A percentile compares a stretch with the other conserved stretches of the same genome.
Evolutionary conservation across 169 alveolate species (phyloP).

Genomic region (Eimeria tenella): DNA sequence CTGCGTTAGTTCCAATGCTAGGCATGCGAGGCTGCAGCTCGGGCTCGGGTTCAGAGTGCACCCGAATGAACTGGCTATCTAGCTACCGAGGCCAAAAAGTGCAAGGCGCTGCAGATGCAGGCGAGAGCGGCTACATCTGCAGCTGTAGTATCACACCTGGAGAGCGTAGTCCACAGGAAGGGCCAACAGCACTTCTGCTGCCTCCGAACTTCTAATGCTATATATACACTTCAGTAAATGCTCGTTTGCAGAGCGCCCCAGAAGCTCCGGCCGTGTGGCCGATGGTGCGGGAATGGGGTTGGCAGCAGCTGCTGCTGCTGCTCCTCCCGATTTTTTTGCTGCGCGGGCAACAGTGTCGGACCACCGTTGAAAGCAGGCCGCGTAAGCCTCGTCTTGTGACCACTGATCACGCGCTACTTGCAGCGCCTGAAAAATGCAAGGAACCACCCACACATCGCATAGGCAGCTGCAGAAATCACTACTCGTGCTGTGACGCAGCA

Average conservation of each 20-base stretch:
- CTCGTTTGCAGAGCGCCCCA: slow-evolving; percentile 52
- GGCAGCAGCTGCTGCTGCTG: background rate
- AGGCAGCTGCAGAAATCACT: background rate
- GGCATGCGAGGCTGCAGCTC: background rate
- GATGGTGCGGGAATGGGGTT: slow-evolving; percentile 44
- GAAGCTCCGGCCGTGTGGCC: slow-evolving; percentile 17
- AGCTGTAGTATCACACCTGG: slow-evolving; percentile 22
- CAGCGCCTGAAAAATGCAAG: slow-evolving; percentile 11
- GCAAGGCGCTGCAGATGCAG: no score
- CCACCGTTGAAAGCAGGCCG: slow-evolving; percentile 27
- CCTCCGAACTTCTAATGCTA: background rate
- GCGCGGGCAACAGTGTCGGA: background rate
- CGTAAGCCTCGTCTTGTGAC: slow-evolving; percentile 26
- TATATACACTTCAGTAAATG: slow-evolving; percentile 53
- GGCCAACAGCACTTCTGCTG: slow-evolving; percentile 73
- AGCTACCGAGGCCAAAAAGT: background rate
- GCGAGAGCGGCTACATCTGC: background rate
- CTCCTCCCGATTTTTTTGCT: background rate
- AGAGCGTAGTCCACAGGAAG: slow-evolving; percentile 70
- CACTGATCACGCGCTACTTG: slow-evolving; percentile 54
- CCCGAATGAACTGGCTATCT: no score
- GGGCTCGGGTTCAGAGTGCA: background rate
- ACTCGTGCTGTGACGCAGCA: background rate
- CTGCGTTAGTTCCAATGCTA: background rate
- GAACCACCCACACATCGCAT: background rate